A percentile compares a stretch with the other conserved stretches of the same genome.
These are phyloP conservation scores for Trypanosoma caninum DNA, from an alignment of 208 protist genomes.

Conservation along the genomic window DNA sequence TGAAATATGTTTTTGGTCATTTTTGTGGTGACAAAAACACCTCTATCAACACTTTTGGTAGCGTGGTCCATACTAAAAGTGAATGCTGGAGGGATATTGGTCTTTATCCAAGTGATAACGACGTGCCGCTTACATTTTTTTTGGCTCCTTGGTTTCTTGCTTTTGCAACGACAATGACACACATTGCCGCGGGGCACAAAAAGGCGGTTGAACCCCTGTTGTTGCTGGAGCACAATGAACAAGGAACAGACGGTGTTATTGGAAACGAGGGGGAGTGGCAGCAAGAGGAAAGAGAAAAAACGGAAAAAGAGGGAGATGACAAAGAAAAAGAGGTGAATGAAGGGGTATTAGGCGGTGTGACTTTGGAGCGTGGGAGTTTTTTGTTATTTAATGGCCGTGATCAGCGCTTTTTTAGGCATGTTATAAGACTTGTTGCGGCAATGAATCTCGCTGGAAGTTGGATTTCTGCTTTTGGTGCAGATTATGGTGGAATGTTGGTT, in stretches of 20 bases:
- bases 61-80: background rate
- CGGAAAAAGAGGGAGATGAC: background rate
- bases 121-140: conserved; percentile 22
- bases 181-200: background rate
- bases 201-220: background rate
- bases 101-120: conserved; percentile 1
- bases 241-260: background rate
- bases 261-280: background rate
- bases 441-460: conserved; percentile 8
- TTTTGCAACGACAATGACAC: conserved; percentile 19
- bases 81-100: conserved; percentile 18
- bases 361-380: background rate
- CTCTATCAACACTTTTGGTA: background rate
- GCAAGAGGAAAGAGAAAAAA: background rate
- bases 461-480: conserved; percentile 17
- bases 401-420: conserved; percentile 16
- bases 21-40: background rate
- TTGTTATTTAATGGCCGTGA: conserved; percentile 6
- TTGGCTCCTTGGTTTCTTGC: conserved; percentile 29
- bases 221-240: background rate
- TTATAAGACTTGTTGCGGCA: conserved; percentile 2
- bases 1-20: background rate
- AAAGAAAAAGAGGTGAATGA: background rate
- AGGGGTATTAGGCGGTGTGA: background rate
- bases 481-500: conserved; percentile 22